Evolutionary conservation across 257 asterid species (phyloP).

Genomic region (Jaltomata sinuosa): DNA sequence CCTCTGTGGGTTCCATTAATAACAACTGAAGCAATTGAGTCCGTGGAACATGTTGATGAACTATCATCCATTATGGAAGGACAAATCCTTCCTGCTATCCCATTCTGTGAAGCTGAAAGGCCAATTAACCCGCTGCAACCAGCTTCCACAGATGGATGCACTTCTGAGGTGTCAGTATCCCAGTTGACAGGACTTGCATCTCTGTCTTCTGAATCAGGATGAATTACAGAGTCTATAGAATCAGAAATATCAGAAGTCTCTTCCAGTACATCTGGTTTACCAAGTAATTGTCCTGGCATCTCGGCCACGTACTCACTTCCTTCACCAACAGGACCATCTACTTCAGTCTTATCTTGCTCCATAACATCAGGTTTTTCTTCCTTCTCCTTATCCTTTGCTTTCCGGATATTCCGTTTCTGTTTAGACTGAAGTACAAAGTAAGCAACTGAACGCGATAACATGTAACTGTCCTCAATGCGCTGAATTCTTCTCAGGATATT

Average conservation of each 20-base stretch:
- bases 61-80: conserved; percentile 44
- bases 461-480: background rate
- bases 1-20: conserved; percentile 30
- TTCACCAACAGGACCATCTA: conserved; percentile 27
- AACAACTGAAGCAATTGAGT: conserved; percentile 51
- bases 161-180: conserved; percentile 25
- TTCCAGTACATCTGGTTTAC: conserved; percentile 42
- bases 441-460: background rate
- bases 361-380: conserved; percentile 31
- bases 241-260: conserved; percentile 76
- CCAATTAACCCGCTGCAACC: background rate
- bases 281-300: conserved; percentile 27
- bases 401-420: conserved; percentile 65
- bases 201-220: conserved; percentile 61
- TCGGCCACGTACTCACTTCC: conserved; percentile 18
- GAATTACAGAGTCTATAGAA: conserved; percentile 40
- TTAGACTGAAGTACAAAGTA: conserved; percentile 45
- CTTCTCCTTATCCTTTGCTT: conserved; percentile 57
- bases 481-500: background rate
- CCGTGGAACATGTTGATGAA: conserved; percentile 87
- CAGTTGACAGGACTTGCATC: conserved; percentile 45
- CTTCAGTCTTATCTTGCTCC: conserved; percentile 33
- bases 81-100: background rate
- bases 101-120: background rate
- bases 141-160: background rate